Percentiles rank a stretch among this genome's conserved stretches.
Evolutionary conservation across 1,284 basidiomycete genomes (phyloP).

Genomic region (Trametes polyzona): DNA sequence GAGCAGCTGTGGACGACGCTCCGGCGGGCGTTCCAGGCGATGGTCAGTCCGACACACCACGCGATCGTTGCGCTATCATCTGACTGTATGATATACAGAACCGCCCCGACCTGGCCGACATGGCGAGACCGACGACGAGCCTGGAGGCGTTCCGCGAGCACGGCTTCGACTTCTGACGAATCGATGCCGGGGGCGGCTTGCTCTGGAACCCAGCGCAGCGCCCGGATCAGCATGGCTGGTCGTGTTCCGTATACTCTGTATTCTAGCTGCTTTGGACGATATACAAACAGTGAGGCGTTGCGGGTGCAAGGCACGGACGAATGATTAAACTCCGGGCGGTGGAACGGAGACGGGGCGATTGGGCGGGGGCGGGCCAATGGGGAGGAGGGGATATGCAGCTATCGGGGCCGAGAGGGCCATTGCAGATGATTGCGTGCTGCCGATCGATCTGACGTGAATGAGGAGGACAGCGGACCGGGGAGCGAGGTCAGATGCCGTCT

Average conservation of each 20-base stretch:
- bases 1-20: conserved; percentile 94
- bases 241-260: conserved; percentile 18
- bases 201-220: neutral
- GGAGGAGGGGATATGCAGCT: conserved; percentile 12
- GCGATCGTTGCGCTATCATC: conserved; percentile 11
- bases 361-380: conserved; percentile 9
- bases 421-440: conserved; percentile 21
- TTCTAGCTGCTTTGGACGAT: conserved; percentile 1
- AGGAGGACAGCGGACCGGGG: conserved; percentile 5
- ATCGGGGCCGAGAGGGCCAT: conserved; percentile 16
- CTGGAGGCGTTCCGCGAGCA: conserved; percentile 75
- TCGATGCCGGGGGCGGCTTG: neutral
- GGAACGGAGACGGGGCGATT: neutral
- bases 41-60: conserved; percentile 58
- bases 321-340: neutral
- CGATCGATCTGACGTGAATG: conserved; percentile 32
- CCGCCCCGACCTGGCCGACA: conserved; percentile 64
- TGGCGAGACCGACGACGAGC: conserved; percentile 57
- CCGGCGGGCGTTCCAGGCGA: conserved; percentile 77
- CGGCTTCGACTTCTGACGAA: conserved; percentile 82
- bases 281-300: neutral
- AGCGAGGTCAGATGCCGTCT: conserved; percentile 20
- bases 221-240: neutral
- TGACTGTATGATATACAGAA: conserved; percentile 44
- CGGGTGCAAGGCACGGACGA: neutral